phyloP scores from a whole-genome alignment of 495 filamentous ascomycete genomes.

The Lophiostoma macrostomum region DNA sequence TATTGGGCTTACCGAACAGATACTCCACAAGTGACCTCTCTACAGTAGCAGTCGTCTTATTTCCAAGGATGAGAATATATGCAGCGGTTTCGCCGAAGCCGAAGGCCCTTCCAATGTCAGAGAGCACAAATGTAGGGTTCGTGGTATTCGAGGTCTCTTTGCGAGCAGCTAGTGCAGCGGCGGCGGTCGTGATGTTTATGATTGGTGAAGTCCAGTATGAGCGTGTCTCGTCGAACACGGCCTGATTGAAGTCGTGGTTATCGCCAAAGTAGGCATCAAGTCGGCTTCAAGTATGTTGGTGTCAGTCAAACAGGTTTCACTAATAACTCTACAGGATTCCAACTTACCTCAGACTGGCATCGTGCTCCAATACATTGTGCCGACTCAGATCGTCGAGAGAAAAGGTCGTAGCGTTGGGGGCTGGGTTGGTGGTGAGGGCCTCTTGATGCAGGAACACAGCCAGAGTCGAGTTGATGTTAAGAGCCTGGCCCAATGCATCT shows the following conservation, averaged over 20 bases:
- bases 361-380: conserved; percentile 36
- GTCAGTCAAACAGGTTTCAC: no score
- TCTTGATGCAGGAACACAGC: conserved; percentile 8
- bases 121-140: conserved; percentile 50
- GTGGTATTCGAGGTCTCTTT: conserved; percentile 46
- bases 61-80: conserved; percentile 47
- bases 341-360: conserved; percentile 26
- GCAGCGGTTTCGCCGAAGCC: conserved; percentile 49
- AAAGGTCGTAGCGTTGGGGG: conserved; percentile 18
- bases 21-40: conserved; percentile 18
- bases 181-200: conserved; percentile 45
- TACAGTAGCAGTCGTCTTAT: conserved; percentile 31
- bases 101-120: conserved; percentile 42
- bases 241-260: conserved; percentile 21
- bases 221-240: conserved; percentile 20
- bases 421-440: conserved; percentile 8
- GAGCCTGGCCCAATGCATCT: conserved; percentile 13
- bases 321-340: no score
- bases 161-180: conserved; percentile 46
- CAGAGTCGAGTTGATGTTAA: conserved; percentile 28
- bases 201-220: conserved; percentile 28
- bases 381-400: conserved; percentile 23
- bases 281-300: no score
- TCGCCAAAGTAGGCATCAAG: conserved; percentile 20
- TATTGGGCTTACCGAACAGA: conserved; percentile 29